Percentiles rank a stretch among this genome's conserved stretches.
Evolutionary conservation across 441 rosid species (phyloP).

Genomic region (Mallotus japonicus): DNA sequence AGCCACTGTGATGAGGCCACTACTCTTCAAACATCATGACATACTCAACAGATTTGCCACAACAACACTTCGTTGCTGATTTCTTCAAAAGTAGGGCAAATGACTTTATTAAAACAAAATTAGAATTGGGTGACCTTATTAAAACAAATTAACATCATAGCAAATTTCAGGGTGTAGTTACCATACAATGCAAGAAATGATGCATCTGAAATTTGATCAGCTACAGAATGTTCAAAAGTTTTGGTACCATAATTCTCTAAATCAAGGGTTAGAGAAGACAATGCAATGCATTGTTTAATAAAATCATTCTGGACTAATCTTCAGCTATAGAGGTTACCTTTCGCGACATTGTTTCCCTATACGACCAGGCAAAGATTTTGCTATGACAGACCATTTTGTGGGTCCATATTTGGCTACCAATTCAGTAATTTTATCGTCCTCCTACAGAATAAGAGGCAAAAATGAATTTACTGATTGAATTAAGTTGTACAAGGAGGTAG

Average conservation of each 20-base stretch:
- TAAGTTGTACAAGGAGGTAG: slow-evolving; percentile 3
- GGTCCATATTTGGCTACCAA: slow-evolving; percentile 80
- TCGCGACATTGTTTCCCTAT: slow-evolving; percentile 99
- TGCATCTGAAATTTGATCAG: not conserved
- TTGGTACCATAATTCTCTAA: not conserved
- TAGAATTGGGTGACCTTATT: too few relatives aligned
- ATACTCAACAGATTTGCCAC: too few relatives aligned
- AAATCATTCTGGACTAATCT: not conserved
- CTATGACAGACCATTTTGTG: slow-evolving; percentile 90
- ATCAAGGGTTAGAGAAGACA: not conserved
- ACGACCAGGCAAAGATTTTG: slow-evolving; percentile 90
- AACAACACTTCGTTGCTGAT: too few relatives aligned
- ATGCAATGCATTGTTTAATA: not conserved
- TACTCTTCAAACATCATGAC: too few relatives aligned
- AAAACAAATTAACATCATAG: too few relatives aligned
- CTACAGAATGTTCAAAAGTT: not conserved
- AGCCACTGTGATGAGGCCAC: too few relatives aligned
- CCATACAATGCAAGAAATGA: not conserved
- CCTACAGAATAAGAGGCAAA: slow-evolving; percentile 44
- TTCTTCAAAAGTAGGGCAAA: too few relatives aligned
- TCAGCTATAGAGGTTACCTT: slow-evolving; percentile 45
- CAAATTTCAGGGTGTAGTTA: too few relatives aligned
- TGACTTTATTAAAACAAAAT: too few relatives aligned
- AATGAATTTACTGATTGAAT: not conserved
- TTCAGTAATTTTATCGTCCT: slow-evolving; percentile 84